Percentiles rank a stretch among this genome's conserved stretches.
phyloP scores from a whole-genome alignment of 305 asterid genomes.

The Fraxinus floribunda region DNA sequence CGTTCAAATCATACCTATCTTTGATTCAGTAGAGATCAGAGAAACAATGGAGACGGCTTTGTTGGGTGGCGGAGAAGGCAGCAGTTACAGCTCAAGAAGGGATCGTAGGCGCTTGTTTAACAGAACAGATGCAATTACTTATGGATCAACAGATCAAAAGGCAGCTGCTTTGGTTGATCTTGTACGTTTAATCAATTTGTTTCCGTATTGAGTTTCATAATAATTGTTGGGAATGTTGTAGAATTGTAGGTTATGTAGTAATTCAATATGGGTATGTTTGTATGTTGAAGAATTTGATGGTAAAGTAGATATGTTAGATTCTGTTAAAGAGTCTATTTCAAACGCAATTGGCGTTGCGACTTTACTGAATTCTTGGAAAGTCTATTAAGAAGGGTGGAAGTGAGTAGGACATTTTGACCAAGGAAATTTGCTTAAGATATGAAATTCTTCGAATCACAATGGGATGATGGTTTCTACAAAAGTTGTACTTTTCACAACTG shows the following conservation, averaged over 20 bases:
- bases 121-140: slow-evolving; percentile 71
- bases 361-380: not conserved
- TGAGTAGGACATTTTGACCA: not conserved
- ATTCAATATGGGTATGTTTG: slow-evolving; percentile 6
- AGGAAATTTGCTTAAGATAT: not conserved
- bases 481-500: not conserved
- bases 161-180: slow-evolving; percentile 99
- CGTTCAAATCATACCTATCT: slow-evolving; percentile 25
- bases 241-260: not conserved
- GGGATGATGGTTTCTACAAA: not conserved
- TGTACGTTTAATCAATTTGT: slow-evolving; percentile 41
- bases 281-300: not conserved
- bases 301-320: not conserved
- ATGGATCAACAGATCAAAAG: slow-evolving; percentile 76
- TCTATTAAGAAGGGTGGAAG: not conserved
- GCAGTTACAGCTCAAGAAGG: slow-evolving; percentile 26
- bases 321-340: not conserved
- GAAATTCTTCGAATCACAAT: not conserved
- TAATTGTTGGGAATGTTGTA: slow-evolving; percentile 11
- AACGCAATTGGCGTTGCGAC: slow-evolving; percentile 5
- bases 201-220: slow-evolving; percentile 7
- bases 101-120: slow-evolving; percentile 22
- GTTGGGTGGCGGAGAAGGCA: slow-evolving; percentile 41
- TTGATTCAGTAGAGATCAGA: slow-evolving; percentile 29
- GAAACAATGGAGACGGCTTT: slow-evolving; percentile 53